These are phyloP conservation scores for Litchi chinensis DNA, from an alignment of 345 rosid species.

Conservation along the genomic window DNA sequence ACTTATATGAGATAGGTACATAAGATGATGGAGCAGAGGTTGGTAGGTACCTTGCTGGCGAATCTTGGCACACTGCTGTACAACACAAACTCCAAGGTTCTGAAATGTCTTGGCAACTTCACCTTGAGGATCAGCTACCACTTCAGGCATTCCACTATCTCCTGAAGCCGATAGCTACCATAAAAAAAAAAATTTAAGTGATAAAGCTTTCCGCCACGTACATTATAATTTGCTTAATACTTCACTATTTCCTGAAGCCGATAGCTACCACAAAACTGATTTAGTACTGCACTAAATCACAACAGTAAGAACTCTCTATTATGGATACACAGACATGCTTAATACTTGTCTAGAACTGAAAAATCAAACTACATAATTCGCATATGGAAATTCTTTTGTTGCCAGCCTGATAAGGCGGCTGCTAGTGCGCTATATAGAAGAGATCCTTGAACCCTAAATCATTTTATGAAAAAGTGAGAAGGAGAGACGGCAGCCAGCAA, in stretches of 20 bases:
- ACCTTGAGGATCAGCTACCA: slow-evolving; percentile 87
- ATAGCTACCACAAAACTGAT: not conserved
- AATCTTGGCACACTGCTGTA: slow-evolving; percentile 95
- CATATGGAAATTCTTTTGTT: not conserved
- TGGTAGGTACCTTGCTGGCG: slow-evolving; percentile 80
- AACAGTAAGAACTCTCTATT: not conserved
- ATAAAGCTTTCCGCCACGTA: slow-evolving; percentile 14
- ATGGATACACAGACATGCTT: not conserved
- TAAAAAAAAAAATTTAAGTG: slow-evolving; percentile 8
- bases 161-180: slow-evolving; percentile 91
- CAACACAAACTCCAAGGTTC: slow-evolving; percentile 85
- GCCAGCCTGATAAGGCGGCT: not conserved
- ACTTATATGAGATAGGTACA: not conserved
- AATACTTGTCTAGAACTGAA: not conserved
- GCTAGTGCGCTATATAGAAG: not conserved
- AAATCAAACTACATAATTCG: slow-evolving; percentile 4
- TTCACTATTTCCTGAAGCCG: not conserved
- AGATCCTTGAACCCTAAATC: not conserved
- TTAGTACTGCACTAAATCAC: not conserved
- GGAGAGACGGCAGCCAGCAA: not conserved
- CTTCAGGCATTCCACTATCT: slow-evolving; percentile 91
- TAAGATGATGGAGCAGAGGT: not conserved
- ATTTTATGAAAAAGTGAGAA: not conserved
- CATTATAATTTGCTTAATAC: not conserved
- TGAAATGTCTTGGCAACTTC: slow-evolving; percentile 85